Percentiles rank a stretch among this genome's conserved stretches.
These are phyloP conservation scores for Eucalyptus regnans DNA, from an alignment of 345 rosid species.

Conservation along the genomic window DNA sequence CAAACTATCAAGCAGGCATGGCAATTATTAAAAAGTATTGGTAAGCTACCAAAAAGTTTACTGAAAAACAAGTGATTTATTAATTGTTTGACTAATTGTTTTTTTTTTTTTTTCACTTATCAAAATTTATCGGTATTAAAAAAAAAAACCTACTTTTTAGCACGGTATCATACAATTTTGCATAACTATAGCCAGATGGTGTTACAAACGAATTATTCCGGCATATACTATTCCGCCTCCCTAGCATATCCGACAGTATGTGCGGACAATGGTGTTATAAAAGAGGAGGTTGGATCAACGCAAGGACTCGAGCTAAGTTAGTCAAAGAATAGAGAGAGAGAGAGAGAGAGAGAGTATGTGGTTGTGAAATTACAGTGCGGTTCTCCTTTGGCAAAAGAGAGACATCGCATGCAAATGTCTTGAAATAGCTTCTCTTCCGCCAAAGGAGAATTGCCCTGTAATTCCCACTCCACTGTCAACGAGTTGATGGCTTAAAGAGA, in stretches of 20 bases:
- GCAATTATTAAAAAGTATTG: neutral
- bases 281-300: no score
- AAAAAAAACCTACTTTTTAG: neutral
- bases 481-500: neutral
- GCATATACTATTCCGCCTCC: neutral
- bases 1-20: neutral
- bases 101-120: neutral
- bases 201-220: neutral
- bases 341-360: neutral
- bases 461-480: neutral
- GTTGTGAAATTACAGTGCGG: neutral
- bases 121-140: neutral
- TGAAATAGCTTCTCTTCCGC: neutral
- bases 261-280: neutral
- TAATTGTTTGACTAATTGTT: neutral
- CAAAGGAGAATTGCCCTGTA: neutral
- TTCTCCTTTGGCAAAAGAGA: neutral
- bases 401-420: neutral
- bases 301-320: no score
- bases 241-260: neutral
- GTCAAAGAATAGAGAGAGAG: no score
- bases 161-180: neutral
- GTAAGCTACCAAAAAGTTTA: neutral
- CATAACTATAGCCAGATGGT: neutral
- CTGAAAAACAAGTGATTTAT: neutral